These are phyloP conservation scores for Beta macrorhiza DNA, from an alignment of 179 eudicot genomes.

Conservation along the genomic window DNA sequence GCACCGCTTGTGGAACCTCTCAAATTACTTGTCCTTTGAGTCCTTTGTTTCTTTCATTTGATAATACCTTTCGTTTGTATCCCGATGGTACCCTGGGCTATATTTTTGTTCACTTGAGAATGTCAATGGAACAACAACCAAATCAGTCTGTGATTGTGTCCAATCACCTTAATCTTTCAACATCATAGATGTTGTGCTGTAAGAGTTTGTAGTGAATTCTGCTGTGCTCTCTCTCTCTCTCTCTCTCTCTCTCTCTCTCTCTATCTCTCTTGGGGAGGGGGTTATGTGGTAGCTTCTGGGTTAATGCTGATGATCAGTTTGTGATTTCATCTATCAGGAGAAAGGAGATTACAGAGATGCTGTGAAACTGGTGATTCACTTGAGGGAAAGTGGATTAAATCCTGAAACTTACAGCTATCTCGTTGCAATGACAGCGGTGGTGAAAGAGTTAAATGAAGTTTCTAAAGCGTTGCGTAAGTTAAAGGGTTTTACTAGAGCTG, in stretches of 20 bases:
- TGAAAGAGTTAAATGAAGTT: conserved; percentile 77
- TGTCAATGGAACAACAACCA: not conserved
- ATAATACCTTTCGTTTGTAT: not conserved
- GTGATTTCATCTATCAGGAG: conserved; percentile 41
- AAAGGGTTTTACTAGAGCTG: conserved; percentile 59
- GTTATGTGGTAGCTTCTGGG: too few relatives aligned
- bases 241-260: not conserved
- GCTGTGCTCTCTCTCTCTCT: not conserved
- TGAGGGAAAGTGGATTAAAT: conserved; percentile 58
- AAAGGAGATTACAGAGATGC: conserved; percentile 78
- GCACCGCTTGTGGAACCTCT: not conserved
- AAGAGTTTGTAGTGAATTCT: not conserved
- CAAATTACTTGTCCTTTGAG: not conserved
- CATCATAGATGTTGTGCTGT: not conserved
- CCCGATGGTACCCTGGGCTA: not conserved
- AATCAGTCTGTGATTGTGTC: not conserved
- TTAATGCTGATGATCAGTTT: conserved; percentile 1
- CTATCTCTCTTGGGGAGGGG: not conserved
- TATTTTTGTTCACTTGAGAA: not conserved
- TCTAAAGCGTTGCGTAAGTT: conserved; percentile 76
- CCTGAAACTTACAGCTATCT: conserved; percentile 86
- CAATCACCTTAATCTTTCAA: not conserved
- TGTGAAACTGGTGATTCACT: conserved; percentile 59
- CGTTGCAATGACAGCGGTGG: conserved; percentile 84
- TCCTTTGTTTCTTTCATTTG: not conserved